These are phyloP conservation scores for Hordeum pubiflorum DNA, from an alignment of 202 grass and related monocot species.

Conservation along the genomic window DNA sequence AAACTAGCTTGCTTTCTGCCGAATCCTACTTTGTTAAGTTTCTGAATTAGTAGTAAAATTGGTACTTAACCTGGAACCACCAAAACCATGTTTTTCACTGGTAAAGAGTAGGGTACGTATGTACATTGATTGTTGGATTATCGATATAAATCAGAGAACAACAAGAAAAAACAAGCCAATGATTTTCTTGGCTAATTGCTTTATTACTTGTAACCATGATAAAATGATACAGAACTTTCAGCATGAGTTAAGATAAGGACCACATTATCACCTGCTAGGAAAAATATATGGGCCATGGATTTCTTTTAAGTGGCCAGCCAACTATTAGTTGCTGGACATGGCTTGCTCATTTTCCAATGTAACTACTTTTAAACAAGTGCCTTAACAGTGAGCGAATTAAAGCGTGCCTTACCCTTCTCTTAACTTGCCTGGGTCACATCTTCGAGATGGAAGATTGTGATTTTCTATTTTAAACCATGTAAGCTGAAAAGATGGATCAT, in stretches of 20 bases:
- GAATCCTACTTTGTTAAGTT: neutral
- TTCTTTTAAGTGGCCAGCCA: neutral
- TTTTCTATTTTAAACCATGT: slow-evolving; percentile 6
- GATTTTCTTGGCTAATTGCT: neutral
- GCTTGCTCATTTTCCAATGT: neutral
- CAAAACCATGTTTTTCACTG: neutral
- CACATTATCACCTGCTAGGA: neutral
- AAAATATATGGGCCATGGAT: neutral
- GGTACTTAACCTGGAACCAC: neutral
- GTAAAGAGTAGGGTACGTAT: neutral
- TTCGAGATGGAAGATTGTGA: neutral
- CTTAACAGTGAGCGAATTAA: neutral
- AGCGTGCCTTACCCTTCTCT: neutral
- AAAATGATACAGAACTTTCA: neutral
- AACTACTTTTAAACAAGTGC: neutral
- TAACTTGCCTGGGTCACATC: slow-evolving; percentile 6
- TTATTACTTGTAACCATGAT: neutral
- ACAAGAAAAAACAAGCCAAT: neutral
- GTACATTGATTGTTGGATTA: neutral
- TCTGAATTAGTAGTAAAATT: neutral
- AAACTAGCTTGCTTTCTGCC: neutral
- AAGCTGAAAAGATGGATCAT: neutral
- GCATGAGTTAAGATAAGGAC: neutral
- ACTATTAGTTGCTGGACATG: slow-evolving; percentile 1
- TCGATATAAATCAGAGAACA: neutral